These are phyloP conservation scores for Umbelopsis isabellina DNA, from an alignment of 192 early-diverging fungal genomes.

Conservation along the genomic window DNA sequence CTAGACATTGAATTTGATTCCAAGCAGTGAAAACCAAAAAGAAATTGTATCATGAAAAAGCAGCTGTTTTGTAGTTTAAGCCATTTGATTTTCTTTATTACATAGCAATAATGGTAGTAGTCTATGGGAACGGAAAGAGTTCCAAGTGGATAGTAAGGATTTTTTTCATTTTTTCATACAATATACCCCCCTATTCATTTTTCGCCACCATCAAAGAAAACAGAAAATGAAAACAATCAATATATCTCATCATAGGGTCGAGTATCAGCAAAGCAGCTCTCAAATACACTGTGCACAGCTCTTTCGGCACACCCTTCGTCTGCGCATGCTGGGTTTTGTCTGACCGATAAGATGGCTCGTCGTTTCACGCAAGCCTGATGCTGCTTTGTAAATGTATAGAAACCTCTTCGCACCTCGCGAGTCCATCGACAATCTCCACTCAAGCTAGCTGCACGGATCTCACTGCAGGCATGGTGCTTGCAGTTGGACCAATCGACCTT, in stretches of 20 bases:
- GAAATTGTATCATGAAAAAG: neutral
- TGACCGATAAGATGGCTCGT: constrained; percentile 79
- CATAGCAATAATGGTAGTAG: constrained; percentile 38
- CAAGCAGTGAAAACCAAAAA: neutral
- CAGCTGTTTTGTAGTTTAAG: neutral
- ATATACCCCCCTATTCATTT: constrained; percentile 17
- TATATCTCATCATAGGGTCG: constrained; percentile 96
- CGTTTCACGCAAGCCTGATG: constrained; percentile 89
- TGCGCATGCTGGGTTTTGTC: constrained; percentile 76
- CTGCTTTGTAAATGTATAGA: constrained; percentile 73
- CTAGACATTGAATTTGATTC: neutral
- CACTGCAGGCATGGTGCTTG: constrained; percentile 81
- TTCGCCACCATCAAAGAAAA: neutral
- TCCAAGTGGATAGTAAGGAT: constrained; percentile 32
- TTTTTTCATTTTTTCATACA: neutral
- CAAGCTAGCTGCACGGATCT: constrained; percentile 77
- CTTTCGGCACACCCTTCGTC: constrained; percentile 79
- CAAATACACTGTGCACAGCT: constrained; percentile 85
- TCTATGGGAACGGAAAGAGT: constrained; percentile 26
- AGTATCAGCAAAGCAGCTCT: constrained; percentile 93
- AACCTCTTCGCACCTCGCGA: constrained; percentile 67
- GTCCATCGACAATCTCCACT: constrained; percentile 80
- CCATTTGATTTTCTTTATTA: neutral
- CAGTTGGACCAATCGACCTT: constrained; percentile 75
- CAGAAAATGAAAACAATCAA: constrained; percentile 36